Conservation (phyloP, 148 eudicot genomes). For the Nepenthes gracilis region DNA sequence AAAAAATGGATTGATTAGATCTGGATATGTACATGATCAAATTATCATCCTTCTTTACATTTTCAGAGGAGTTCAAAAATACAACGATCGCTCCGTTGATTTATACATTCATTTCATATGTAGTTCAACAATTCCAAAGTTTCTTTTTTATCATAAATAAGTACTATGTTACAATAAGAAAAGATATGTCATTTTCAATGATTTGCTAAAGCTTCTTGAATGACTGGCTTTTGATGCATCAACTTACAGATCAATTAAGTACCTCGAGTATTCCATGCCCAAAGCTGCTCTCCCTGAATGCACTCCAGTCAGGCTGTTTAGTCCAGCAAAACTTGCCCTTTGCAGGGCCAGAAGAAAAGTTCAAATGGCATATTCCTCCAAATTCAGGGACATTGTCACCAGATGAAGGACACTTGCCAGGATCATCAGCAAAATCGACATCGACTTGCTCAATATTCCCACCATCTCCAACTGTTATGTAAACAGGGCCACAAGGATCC, state of each 20-base stretch:
- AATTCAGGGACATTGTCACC: constrained; percentile 69
- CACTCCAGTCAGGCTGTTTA: constrained; percentile 90
- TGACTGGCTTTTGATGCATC: too few relatives aligned
- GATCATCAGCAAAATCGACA: constrained; percentile 81
- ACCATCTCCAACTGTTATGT: constrained; percentile 84
- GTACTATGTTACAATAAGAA: too few relatives aligned
- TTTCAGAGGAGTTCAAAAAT: too few relatives aligned
- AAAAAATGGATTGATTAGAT: too few relatives aligned
- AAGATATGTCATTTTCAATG: too few relatives aligned
- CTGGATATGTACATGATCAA: too few relatives aligned
- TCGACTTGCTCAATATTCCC: constrained; percentile 85
- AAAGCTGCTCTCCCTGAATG: constrained; percentile 89
- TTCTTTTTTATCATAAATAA: too few relatives aligned
- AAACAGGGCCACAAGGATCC: constrained; percentile 84
- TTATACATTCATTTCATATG: too few relatives aligned
- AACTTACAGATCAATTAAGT: not conserved
- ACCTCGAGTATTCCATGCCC: constrained; percentile 96
- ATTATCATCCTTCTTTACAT: too few relatives aligned
- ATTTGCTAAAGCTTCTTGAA: too few relatives aligned
- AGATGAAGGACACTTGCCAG: constrained; percentile 65
- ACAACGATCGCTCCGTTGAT: too few relatives aligned
- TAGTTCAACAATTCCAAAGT: too few relatives aligned
- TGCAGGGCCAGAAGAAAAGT: constrained; percentile 70
- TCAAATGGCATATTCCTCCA: constrained; percentile 73
- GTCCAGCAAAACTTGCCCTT: constrained; percentile 93